Evolutionary conservation across 2,329 filamentous ascomycete genomes (phyloP), one percentile per base, ranked within the genome.

Genomic region (Pseudopyricularia javanii): DNA sequence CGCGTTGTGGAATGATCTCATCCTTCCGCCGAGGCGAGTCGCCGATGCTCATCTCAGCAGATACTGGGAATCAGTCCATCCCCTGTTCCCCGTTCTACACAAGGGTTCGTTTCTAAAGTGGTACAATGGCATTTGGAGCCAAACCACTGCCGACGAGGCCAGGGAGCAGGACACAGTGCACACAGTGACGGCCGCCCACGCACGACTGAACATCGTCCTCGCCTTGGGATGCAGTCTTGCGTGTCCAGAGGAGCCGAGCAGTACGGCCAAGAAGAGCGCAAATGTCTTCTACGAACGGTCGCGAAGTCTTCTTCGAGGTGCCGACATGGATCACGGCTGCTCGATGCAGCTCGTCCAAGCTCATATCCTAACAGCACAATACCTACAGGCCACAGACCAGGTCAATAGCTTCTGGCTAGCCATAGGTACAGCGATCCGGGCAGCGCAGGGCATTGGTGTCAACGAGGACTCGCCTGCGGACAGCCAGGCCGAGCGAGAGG

Each of bases 391-490:
- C 8, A 53, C 52, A 7, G 52, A 53, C 15, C 43, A 34, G 22
- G 52, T 53, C 12, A 53, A 53, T 22, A 49, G 45, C 14, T 53
- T 47, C 35, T 53, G 52, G 52, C 45, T 53, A 5, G 49, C 49
- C 33, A 50, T 50, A 9, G 49, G 49, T 7, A 50, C 33, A 11
- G 54, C 55, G 5, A 43, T 60, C 22, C 58, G 58, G 4, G 53
- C 57, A 0, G 59, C 59, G 1, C 58, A 60, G 51, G 56, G 57
- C 2, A 56, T 64, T 12, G 59, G 61, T 9, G 55, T 64, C 8
- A 57, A 63, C 47, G 49, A 28, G 33, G 49, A 50, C 22, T 24
- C 20, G 22, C 30, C 22, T 15, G 35, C 28, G n/a, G 34, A 53
- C 26, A 52, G 50, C 20, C 40, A 52, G 15, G 50, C 24, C 3